Conservation (phyloP, 2,329 filamentous ascomycete species). For the Arthrinium phaeospermum region DNA sequence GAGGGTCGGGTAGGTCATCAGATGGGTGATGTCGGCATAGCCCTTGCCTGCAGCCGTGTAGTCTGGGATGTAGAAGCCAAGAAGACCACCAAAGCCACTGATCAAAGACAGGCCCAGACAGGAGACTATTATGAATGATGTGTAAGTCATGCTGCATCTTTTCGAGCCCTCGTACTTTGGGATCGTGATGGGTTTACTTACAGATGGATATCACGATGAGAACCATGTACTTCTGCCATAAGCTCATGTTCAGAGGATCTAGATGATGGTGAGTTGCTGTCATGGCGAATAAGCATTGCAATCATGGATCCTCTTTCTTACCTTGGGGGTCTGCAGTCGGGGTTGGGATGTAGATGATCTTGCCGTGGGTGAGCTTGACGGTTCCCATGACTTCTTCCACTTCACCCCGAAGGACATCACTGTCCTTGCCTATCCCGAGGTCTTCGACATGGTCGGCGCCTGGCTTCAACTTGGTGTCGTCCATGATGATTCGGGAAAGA, state of each 20-base stretch:
- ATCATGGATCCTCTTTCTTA: conserved; percentile 18
- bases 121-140: conserved; percentile 41
- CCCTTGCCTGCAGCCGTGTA: conserved; percentile 43
- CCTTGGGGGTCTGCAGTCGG: conserved; percentile 41
- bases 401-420: neutral
- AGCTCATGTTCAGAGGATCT: conserved; percentile 38
- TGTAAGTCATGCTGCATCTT: neutral
- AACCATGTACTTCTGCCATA: conserved; percentile 36
- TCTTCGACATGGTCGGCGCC: conserved; percentile 15
- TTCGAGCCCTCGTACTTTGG: too few species aligned
- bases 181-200: conserved; percentile 23
- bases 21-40: conserved; percentile 45
- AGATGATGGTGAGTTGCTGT: neutral
- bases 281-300: too few species aligned
- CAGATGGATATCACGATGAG: conserved; percentile 34
- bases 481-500: neutral
- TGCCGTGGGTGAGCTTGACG: conserved; percentile 38
- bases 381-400: conserved; percentile 27
- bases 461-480: neutral
- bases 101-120: conserved; percentile 45
- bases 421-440: neutral
- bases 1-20: conserved; percentile 42
- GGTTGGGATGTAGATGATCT: conserved; percentile 41
- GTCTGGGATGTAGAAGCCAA: conserved; percentile 47
- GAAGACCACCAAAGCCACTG: conserved; percentile 47